Evolutionary conservation across 106 monocot genomes (phyloP).

Genomic region (Phalaenopsis aphrodite): DNA sequence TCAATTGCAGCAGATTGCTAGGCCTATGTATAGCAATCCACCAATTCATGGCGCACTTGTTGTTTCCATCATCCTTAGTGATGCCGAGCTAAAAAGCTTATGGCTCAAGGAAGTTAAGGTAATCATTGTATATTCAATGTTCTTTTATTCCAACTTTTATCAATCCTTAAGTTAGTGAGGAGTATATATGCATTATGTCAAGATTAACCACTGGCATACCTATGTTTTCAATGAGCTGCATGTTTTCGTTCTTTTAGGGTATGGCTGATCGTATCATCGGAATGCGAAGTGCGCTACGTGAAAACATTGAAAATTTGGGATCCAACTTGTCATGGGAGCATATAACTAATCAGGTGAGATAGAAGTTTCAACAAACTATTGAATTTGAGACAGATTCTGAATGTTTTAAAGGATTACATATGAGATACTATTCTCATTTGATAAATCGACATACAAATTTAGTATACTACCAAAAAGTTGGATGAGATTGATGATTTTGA

Average conservation of each 20-base stretch:
- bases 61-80: constrained; percentile 78
- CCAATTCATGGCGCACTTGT: constrained; percentile 87
- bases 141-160: not conserved
- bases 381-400: not conserved
- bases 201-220: no score
- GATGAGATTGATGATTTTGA: no score
- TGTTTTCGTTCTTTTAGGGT: constrained; percentile 34
- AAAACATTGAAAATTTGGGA: constrained; percentile 83
- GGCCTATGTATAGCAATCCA: constrained; percentile 99
- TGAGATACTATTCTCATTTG: no score
- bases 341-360: constrained; percentile 83
- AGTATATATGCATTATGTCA: no score
- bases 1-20: constrained; percentile 94
- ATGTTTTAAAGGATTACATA: not conserved
- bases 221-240: not conserved
- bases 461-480: no score
- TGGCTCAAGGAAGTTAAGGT: constrained; percentile 98
- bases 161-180: not conserved
- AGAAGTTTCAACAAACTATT: not conserved
- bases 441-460: no score
- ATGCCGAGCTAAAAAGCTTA: constrained; percentile 71
- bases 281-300: constrained; percentile 69
- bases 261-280: constrained; percentile 99
- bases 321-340: constrained; percentile 95
- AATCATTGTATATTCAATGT: not conserved